A percentile compares a stretch with the other conserved stretches of the same genome.
These are phyloP conservation scores for Xanthoparmelia taractica DNA, from an alignment of 495 filamentous ascomycete species.

Conservation along the genomic window DNA sequence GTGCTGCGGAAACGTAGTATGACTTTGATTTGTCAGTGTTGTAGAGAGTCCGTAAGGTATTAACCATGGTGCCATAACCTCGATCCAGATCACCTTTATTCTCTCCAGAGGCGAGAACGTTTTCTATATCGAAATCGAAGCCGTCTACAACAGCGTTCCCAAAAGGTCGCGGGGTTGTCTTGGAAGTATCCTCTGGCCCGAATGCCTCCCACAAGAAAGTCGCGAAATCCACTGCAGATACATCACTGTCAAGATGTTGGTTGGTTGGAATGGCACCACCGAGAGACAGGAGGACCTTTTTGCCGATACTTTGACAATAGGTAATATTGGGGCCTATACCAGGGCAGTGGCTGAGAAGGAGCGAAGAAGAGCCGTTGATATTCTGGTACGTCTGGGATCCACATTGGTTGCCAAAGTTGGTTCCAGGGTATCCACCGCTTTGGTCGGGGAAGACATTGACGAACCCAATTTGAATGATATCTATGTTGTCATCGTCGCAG, in stretches of 20 bases:
- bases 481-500: conserved; percentile 51
- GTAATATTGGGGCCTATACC: conserved; percentile 48
- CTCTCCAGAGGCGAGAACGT: conserved; percentile 39
- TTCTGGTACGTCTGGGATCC: conserved; percentile 41
- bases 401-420: conserved; percentile 62
- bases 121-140: conserved; percentile 65
- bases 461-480: conserved; percentile 63
- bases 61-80: conserved; percentile 36
- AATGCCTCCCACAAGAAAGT: conserved; percentile 61
- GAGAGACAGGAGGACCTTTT: conserved; percentile 60
- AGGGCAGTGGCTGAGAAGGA: conserved; percentile 38
- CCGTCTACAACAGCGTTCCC: conserved; percentile 58
- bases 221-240: conserved; percentile 49
- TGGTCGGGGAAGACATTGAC: conserved; percentile 56
- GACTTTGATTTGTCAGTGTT: conserved; percentile 41
- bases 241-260: conserved; percentile 49
- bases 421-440: conserved; percentile 48
- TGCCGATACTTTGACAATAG: conserved; percentile 55
- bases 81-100: conserved; percentile 32
- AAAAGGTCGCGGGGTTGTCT: conserved; percentile 50
- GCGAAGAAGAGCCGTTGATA: conserved; percentile 27
- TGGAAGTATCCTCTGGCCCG: conserved; percentile 41
- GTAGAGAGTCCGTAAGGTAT: conserved; percentile 47
- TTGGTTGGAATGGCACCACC: conserved; percentile 57
- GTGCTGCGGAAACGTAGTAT: conserved; percentile 58